phyloP scores from a whole-genome alignment of 2,329 filamentous ascomycete species.

The Acrocalymma vagum region DNA sequence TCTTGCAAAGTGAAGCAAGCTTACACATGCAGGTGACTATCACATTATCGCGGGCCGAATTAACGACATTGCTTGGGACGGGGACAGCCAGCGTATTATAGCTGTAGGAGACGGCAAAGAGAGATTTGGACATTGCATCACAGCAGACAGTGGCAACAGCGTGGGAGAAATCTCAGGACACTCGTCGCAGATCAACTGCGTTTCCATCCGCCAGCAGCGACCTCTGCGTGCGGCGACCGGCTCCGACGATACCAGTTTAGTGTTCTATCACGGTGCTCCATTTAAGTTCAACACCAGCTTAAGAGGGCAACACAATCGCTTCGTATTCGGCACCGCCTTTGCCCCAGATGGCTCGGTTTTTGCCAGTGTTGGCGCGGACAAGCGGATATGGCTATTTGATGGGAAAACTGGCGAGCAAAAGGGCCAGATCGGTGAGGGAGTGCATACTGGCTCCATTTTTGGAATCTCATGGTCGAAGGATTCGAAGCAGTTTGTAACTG shows the following conservation, averaged over 20 bases:
- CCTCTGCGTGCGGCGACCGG: slow-evolving; percentile 92
- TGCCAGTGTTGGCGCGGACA: slow-evolving; percentile 92
- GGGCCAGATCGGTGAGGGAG: slow-evolving; percentile 79
- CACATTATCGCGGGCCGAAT: slow-evolving; percentile 92
- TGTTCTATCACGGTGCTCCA: slow-evolving; percentile 91
- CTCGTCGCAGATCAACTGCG: slow-evolving; percentile 87
- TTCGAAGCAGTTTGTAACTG: slow-evolving; percentile 85
- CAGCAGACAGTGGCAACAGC: slow-evolving; percentile 88
- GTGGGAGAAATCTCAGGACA: slow-evolving; percentile 95
- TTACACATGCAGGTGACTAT: slow-evolving; percentile 75
- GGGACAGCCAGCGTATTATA: slow-evolving; percentile 94
- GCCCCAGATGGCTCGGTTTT: slow-evolving; percentile 84
- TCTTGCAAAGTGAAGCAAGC: slow-evolving; percentile 32
- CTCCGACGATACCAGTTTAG: slow-evolving; percentile 86
- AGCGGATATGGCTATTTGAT: slow-evolving; percentile 92
- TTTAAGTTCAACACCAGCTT: slow-evolving; percentile 95
- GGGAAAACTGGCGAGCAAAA: slow-evolving; percentile 91
- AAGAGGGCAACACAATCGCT: slow-evolving; percentile 82
- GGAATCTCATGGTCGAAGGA: slow-evolving; percentile 89
- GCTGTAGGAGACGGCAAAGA: slow-evolving; percentile 96
- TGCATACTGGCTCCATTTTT: slow-evolving; percentile 92
- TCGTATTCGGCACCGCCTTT: slow-evolving; percentile 87
- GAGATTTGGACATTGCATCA: slow-evolving; percentile 92
- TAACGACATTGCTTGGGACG: slow-evolving; percentile 97
- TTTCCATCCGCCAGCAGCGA: slow-evolving; percentile 87